Conservation (phyloP, 805 yeast species). For the Wickerhamomyces tratensis region DNA sequence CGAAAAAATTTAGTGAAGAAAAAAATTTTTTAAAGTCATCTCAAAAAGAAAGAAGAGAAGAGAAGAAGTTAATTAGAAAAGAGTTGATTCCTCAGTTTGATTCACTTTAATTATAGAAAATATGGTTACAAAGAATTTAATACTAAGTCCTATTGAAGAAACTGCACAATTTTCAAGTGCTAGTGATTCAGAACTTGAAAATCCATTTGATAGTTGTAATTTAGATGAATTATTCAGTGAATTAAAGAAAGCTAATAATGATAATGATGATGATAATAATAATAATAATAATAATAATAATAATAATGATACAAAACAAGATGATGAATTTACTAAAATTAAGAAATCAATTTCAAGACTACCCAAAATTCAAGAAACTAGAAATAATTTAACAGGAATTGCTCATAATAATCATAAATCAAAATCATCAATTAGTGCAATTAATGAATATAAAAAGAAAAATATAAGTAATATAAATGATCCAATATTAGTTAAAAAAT, state of each 20-base stretch:
- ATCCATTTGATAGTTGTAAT: not conserved
- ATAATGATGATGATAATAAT: not conserved
- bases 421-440: conserved; percentile 8
- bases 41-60: no score
- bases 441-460: conserved; percentile 6
- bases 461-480: conserved; percentile 32
- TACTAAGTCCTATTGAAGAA: not conserved
- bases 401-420: conserved; percentile 14
- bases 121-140: not conserved
- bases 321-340: conserved; percentile 24
- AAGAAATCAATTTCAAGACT: conserved; percentile 25
- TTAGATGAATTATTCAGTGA: conserved; percentile 26
- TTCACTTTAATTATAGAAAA: no score
- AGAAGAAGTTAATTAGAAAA: no score
- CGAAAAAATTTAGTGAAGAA: no score
- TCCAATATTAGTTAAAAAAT: conserved; percentile 25
- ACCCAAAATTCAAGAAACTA: conserved; percentile 26
- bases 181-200: not conserved
- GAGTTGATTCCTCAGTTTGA: no score
- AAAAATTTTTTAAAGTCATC: no score
- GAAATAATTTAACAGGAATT: conserved; percentile 4
- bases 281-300: not conserved
- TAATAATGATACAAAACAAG: not conserved
- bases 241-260: conserved; percentile 8
- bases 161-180: not conserved